These are phyloP conservation scores for Diaporthe destruens DNA, from an alignment of 2,329 filamentous ascomycete genomes.

Conservation along the genomic window DNA sequence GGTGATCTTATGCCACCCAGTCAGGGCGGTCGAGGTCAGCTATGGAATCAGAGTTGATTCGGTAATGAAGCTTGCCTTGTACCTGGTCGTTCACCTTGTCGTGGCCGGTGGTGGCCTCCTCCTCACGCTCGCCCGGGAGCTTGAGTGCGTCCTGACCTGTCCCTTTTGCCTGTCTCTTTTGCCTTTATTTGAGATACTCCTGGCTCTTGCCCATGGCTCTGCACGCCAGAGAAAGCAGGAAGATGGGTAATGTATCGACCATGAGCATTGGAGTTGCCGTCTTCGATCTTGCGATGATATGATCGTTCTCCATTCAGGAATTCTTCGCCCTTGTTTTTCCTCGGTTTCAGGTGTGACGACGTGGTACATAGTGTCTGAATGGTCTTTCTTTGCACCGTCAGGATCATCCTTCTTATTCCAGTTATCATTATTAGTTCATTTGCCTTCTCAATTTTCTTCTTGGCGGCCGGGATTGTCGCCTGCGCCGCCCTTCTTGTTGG, in stretches of 20 bases:
- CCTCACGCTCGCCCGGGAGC: not conserved
- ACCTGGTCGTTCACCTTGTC: not conserved
- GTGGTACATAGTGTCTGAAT: not conserved
- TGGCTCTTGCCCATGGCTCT: not conserved
- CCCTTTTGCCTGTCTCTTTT: not conserved
- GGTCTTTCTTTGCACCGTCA: not conserved
- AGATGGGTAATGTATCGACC: not conserved
- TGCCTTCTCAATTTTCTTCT: not conserved
- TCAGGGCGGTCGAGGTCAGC: not conserved
- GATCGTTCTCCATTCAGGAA: not conserved
- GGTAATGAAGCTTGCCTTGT: not conserved
- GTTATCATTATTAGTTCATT: not conserved
- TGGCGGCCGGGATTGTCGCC: not conserved
- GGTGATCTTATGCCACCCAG: not conserved
- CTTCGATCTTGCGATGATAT: not conserved
- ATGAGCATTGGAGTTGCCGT: not conserved
- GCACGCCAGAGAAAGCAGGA: not conserved
- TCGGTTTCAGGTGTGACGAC: not conserved
- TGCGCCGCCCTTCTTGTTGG: not conserved
- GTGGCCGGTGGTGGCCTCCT: not conserved
- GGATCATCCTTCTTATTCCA: not conserved
- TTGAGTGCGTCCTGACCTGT: not conserved
- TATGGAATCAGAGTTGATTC: not conserved
- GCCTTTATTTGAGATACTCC: not conserved
- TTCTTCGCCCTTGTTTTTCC: not conserved